Evolutionary conservation across 805 yeast species (phyloP), one percentile per base, ranked within the genome.

Genomic region (Barnettozyma sucrosica): DNA sequence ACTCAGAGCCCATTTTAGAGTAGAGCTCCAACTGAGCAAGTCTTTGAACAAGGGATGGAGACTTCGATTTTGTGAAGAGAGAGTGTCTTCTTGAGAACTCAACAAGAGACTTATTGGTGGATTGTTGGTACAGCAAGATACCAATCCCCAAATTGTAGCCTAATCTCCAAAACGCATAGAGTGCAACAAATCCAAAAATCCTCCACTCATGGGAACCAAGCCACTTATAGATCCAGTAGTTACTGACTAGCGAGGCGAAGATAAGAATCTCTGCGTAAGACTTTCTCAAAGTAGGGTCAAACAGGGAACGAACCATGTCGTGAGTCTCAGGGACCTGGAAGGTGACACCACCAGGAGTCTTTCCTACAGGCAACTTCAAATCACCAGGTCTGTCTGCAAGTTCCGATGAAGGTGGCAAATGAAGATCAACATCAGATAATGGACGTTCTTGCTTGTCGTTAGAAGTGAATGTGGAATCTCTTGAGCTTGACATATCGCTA

Each of bases 131-230:
- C 30, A 87, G 69, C 20, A 87, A 62, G 51, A 72, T 69, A 32
- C 95, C 96, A 51, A 87, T 83, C n/a, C 95, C 95, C 25, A 79
- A 70, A 61, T 87, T 88, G 66, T 87, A 87, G 23, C 80, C 72
- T 37, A 81, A 61, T 57, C 96, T 75, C 92, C 95, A 87, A 60
- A 83, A 78, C 10, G 81, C 61, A 58, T 85, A 87, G 44, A 83
- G 69, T 4, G 64, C 66, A 18, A 83, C 64, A 56, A 82, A 84
- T 1, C 53, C 51, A 26, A 37, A 36, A 16, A 55, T 47, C 46
- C 60, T 49, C 18, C 25, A 30, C 26, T 55, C 40, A 14, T 51
- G 54, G 4, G 61, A 46, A 1, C 55, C 59, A 49, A 59, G 51
- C 39, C 48, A 55, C 43, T 57, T 63, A 49, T 68, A 72, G 8